Percentiles rank a stretch among this genome's conserved stretches.
These are phyloP conservation scores for Eutypa lata DNA, from an alignment of 2,329 filamentous ascomycete genomes.

Conservation along the genomic window DNA sequence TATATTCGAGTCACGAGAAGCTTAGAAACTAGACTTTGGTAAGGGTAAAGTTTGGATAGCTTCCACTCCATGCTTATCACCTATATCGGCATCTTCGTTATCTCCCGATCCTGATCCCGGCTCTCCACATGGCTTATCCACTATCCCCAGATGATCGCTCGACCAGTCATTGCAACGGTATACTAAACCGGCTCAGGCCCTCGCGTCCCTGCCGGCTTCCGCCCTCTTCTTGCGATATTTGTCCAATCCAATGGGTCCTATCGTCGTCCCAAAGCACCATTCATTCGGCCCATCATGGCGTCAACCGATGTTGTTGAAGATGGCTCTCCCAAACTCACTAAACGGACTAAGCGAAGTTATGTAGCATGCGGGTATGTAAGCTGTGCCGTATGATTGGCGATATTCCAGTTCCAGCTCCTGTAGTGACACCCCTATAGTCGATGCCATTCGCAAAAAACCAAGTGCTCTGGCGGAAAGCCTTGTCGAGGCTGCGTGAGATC, in stretches of 20 bases:
- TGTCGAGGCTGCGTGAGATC: conserved; percentile 14
- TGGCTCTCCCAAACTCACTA: conserved; percentile 3
- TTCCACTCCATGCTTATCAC: no score
- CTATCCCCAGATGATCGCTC: no score
- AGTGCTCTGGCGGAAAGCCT: conserved; percentile 15
- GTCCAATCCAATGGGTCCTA: background rate
- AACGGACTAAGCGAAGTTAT: conserved; percentile 7
- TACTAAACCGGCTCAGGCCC: no score
- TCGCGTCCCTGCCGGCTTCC: no score
- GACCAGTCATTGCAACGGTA: no score
- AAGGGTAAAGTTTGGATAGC: no score
- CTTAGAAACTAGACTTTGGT: no score
- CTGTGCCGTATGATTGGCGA: background rate
- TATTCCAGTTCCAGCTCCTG: background rate
- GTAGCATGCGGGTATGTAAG: conserved; percentile 9
- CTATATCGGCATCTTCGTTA: no score
- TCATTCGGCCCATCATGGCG: conserved; percentile 1
- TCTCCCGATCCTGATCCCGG: no score
- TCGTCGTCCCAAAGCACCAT: background rate
- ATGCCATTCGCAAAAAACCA: conserved; percentile 20
- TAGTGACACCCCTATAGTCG: conserved; percentile 4
- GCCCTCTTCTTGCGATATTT: no score
- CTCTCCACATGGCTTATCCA: no score
- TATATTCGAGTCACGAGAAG: no score
- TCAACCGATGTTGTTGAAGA: conserved; percentile 3